Evolutionary conservation across 108 stramenopile species (phyloP).

Genomic region (Asterionellopsis glacialis): DNA sequence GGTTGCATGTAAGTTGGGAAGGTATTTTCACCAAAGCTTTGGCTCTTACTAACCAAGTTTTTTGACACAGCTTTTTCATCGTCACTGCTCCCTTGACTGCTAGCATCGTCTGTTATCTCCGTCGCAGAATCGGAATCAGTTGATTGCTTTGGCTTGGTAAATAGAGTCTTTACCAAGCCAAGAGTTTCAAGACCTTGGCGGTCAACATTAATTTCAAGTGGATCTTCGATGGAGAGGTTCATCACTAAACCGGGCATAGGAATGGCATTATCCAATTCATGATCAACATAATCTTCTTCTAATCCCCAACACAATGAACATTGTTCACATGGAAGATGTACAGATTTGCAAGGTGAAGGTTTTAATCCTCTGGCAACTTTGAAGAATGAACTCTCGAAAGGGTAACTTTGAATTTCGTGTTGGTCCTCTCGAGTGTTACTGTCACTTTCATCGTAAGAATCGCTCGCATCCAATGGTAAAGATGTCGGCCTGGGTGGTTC

Average conservation of each 20-base stretch:
- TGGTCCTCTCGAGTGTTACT: constrained; percentile 13
- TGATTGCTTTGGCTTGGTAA: constrained; percentile 17
- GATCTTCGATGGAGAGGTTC: constrained; percentile 50
- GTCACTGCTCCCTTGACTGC: neutral
- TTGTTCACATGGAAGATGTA: constrained; percentile 52
- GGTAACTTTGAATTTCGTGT: constrained; percentile 57
- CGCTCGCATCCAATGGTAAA: neutral
- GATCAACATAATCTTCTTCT: constrained; percentile 3
- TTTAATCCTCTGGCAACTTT: constrained; percentile 45
- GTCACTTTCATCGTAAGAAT: constrained; percentile 1
- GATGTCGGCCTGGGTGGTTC: constrained; percentile 13
- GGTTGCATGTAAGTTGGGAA: constrained; percentile 73
- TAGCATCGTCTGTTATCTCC: constrained; percentile 2
- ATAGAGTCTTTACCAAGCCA: constrained; percentile 35
- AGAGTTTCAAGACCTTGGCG: constrained; percentile 44
- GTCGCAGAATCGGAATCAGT: neutral
- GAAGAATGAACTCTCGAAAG: constrained; percentile 56
- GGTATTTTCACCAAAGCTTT: constrained; percentile 6
- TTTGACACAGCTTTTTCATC: neutral
- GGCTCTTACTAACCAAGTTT: too few relatives aligned
- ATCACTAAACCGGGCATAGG: constrained; percentile 73
- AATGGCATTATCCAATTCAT: constrained; percentile 32
- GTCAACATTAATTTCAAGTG: constrained; percentile 72
- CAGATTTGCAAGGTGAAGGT: constrained; percentile 30
- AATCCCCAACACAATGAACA: constrained; percentile 50